These are phyloP conservation scores for Penicillium sp. DNA, from an alignment of 2,329 filamentous ascomycete species.

Conservation along the genomic window DNA sequence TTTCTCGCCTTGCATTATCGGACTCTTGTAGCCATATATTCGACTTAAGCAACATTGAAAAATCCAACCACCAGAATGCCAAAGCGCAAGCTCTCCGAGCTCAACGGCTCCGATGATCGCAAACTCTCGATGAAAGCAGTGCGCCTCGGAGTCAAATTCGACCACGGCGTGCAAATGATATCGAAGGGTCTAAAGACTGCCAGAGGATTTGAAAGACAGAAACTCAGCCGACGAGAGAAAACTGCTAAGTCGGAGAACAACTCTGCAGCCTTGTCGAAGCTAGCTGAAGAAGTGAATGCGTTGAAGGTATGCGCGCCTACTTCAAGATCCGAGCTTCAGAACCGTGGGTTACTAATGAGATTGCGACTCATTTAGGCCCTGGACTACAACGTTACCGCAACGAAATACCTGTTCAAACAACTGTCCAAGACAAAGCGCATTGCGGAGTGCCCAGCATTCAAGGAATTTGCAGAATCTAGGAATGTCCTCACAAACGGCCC, in stretches of 20 bases:
- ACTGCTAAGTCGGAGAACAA: slow-evolving; percentile 49
- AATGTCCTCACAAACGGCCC: slow-evolving; percentile 38
- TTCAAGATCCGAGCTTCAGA: neutral
- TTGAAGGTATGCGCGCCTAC: slow-evolving; percentile 48
- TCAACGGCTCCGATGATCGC: slow-evolving; percentile 27
- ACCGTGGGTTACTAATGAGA: neutral
- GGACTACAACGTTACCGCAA: slow-evolving; percentile 50
- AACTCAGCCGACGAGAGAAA: slow-evolving; percentile 60
- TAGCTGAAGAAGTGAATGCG: slow-evolving; percentile 55
- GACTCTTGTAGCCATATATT: neutral
- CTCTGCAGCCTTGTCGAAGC: slow-evolving; percentile 38
- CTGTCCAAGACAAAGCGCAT: slow-evolving; percentile 58
- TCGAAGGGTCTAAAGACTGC: slow-evolving; percentile 56
- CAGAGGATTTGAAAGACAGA: slow-evolving; percentile 62
- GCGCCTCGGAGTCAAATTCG: slow-evolving; percentile 48
- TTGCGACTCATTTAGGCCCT: slow-evolving; percentile 40
- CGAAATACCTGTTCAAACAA: slow-evolving; percentile 57
- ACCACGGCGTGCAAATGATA: slow-evolving; percentile 51
- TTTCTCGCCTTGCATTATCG: neutral
- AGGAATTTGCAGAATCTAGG: slow-evolving; percentile 38
- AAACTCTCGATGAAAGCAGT: slow-evolving; percentile 34
- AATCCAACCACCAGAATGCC: slow-evolving; percentile 29
- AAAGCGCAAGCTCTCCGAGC: slow-evolving; percentile 42
- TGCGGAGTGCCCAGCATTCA: slow-evolving; percentile 50
- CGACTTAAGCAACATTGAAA: neutral